Evolutionary conservation across 208 protist species (phyloP).

Genomic region (Novymonas esmeraldas): DNA sequence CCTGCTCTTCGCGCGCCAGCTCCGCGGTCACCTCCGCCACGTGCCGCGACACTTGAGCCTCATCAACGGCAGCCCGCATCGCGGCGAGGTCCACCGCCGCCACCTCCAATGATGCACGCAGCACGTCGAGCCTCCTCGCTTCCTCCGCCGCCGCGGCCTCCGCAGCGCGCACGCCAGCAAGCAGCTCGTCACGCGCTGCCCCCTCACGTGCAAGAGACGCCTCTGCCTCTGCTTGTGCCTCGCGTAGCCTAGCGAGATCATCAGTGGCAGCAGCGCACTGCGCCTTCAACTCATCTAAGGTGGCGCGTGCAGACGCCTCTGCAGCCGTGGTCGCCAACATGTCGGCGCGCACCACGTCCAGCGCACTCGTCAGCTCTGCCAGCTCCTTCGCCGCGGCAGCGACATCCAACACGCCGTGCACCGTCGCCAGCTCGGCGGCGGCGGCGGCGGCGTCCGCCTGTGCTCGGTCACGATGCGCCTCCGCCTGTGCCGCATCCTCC

Average conservation of each 20-base stretch:
- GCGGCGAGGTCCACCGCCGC: too few relatives aligned
- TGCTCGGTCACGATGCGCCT: not conserved
- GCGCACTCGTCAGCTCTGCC: not conserved
- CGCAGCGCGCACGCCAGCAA: not conserved
- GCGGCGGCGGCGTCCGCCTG: not conserved
- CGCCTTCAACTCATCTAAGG: not conserved
- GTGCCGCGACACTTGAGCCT: too few relatives aligned
- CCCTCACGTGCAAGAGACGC: too few relatives aligned
- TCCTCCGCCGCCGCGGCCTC: not conserved
- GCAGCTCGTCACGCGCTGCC: too few relatives aligned
- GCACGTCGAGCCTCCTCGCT: too few relatives aligned
- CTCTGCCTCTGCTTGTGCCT: too few relatives aligned
- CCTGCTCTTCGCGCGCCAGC: too few relatives aligned
- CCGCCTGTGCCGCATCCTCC: not conserved
- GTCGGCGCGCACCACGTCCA: slow-evolving; percentile 5
- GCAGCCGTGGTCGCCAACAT: not conserved
- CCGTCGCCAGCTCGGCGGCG: slow-evolving; percentile 9
- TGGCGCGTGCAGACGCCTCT: not conserved
- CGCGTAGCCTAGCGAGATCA: too few relatives aligned
- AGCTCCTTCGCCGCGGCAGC: slow-evolving; percentile 4
- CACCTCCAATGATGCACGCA: too few relatives aligned
- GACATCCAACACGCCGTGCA: slow-evolving; percentile 17
- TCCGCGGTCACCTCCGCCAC: too few relatives aligned
- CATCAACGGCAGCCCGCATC: too few relatives aligned
- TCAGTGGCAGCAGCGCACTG: too few relatives aligned